Percentiles rank a stretch among this genome's conserved stretches.
Conservation (phyloP, 2,329 filamentous ascomycete genomes). For the Talaromyces sp. region DNA sequence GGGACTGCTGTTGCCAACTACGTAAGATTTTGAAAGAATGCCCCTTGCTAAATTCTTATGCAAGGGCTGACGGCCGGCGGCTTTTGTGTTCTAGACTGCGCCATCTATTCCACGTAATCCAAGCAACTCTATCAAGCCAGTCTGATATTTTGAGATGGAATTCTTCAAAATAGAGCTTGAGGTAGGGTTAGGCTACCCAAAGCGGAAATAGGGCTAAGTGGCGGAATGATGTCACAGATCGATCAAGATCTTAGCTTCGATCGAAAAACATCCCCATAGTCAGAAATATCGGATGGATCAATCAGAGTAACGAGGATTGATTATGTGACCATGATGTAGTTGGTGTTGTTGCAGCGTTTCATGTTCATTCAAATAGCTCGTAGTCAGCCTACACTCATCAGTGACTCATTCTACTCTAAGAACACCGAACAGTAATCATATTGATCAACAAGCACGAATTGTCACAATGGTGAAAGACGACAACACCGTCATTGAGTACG, state of each 20-base stretch:
- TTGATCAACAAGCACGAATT: not conserved
- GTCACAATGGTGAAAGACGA: conserved; percentile 12
- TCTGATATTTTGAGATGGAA: no score
- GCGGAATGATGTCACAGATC: conserved; percentile 15
- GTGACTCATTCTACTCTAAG: not conserved
- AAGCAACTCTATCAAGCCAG: no score
- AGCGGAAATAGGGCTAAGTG: conserved; percentile 5
- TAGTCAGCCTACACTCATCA: not conserved
- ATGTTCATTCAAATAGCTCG: not conserved
- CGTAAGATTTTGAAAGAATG: not conserved
- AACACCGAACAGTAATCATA: not conserved
- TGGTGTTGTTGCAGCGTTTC: not conserved
- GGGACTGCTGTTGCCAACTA: not conserved
- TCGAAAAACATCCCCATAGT: not conserved
- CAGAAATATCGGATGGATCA: not conserved
- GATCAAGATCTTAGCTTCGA: not conserved
- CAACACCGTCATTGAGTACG: conserved; percentile 14
- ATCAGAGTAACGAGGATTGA: not conserved
- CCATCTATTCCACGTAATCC: no score
- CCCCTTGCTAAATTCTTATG: not conserved
- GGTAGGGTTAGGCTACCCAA: not conserved
- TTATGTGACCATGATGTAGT: not conserved
- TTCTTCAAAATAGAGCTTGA: not conserved
- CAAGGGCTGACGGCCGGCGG: not conserved
- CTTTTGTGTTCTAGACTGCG: no score